Evolutionary conservation across 768 basidiomycete genomes (phyloP).

Genomic region (Termitomyces sp.): DNA sequence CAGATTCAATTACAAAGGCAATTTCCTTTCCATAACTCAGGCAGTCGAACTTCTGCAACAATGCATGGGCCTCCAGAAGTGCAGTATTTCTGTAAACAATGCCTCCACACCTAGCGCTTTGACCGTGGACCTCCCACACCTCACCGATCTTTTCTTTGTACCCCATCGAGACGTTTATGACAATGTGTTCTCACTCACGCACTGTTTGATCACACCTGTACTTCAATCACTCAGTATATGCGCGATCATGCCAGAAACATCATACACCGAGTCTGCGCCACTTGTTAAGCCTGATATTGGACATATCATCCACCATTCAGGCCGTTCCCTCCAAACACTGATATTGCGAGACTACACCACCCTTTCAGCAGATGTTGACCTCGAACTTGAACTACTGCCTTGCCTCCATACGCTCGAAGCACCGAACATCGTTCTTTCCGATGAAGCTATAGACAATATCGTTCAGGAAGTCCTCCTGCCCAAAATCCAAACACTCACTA

Average conservation of each 20-base stretch:
- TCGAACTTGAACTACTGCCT: background rate
- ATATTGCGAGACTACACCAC: background rate
- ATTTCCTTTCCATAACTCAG: background rate
- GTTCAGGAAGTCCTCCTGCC: too few species aligned
- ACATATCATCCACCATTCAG: background rate
- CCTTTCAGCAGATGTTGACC: background rate
- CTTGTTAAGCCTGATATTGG: too few species aligned
- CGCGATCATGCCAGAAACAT: too few species aligned
- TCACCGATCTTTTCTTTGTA: background rate
- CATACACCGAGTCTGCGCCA: too few species aligned
- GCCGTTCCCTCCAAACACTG: background rate
- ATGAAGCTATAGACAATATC: too few species aligned
- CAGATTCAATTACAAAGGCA: background rate
- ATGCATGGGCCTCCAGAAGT: background rate
- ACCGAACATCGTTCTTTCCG: too few species aligned
- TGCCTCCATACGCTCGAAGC: too few species aligned
- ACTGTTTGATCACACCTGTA: background rate
- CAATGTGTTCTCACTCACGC: background rate
- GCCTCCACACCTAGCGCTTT: background rate
- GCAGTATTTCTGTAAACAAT: background rate
- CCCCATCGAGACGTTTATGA: background rate
- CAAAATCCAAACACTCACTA: too few species aligned
- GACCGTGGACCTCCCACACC: background rate
- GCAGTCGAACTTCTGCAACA: background rate
- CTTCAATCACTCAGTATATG: background rate